Conservation (phyloP, 179 eudicot species). For the Kewa caespitosa region DNA sequence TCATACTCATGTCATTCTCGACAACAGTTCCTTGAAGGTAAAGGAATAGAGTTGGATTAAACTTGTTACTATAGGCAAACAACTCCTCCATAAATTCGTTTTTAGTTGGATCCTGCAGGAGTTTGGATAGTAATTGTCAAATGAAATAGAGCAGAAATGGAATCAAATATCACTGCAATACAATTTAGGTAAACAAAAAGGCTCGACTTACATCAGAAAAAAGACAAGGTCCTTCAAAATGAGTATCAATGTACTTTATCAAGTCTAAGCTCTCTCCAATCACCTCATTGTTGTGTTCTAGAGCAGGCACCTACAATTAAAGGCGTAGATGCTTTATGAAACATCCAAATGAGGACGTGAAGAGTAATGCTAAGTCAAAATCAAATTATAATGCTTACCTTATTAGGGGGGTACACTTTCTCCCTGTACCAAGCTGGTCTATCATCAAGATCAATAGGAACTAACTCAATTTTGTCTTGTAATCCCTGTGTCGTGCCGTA, state of each 20-base stretch:
- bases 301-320: constrained; percentile 60
- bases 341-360: neutral
- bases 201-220: constrained; percentile 52
- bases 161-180: neutral
- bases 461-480: constrained; percentile 65
- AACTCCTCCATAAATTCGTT: constrained; percentile 54
- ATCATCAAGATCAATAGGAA: constrained; percentile 53
- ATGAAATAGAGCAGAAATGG: neutral
- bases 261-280: constrained; percentile 77
- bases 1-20: constrained; percentile 20
- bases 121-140: no score
- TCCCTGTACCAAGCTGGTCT: constrained; percentile 81
- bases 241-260: constrained; percentile 55
- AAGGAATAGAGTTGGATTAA: constrained; percentile 24
- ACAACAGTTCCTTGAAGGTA: constrained; percentile 43
- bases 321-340: neutral
- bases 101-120: constrained; percentile 50
- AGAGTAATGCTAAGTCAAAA: no score
- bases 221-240: constrained; percentile 74
- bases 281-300: constrained; percentile 71
- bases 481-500: constrained; percentile 51
- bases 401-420: constrained; percentile 63
- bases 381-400: no score
- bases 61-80: constrained; percentile 39
- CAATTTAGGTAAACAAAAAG: neutral